phyloP scores from a whole-genome alignment of 352 stramenopile species.

The Stramenopiles sp. region DNA sequence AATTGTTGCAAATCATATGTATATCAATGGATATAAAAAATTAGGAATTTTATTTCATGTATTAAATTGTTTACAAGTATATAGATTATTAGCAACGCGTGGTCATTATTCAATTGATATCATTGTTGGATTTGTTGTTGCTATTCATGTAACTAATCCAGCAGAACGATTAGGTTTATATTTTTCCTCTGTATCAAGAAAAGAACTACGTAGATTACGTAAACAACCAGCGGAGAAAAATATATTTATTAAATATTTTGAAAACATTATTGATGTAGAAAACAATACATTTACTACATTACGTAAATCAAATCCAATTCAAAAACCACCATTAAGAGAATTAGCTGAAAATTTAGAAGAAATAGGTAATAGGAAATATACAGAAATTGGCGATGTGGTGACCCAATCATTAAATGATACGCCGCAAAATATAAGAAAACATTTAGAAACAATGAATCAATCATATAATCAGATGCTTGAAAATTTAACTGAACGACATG shows the following conservation, averaged over 20 bases:
- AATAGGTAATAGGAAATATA: not conserved
- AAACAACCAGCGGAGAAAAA: not conserved
- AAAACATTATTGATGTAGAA: not conserved
- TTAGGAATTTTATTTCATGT: not conserved
- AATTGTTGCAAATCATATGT: conserved; percentile 6
- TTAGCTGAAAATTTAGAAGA: conserved; percentile 1
- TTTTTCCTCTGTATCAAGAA: not conserved
- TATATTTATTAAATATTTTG: not conserved
- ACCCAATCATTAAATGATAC: not conserved
- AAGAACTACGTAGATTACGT: not conserved
- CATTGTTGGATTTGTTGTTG: conserved; percentile 6
- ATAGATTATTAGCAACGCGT: not conserved
- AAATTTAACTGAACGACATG: not conserved
- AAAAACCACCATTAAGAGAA: conserved; percentile 4
- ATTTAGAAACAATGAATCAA: not conserved
- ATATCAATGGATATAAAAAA: not conserved
- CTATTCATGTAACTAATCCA: not conserved
- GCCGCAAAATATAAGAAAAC: not conserved
- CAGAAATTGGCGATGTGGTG: not conserved
- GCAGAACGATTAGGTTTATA: conserved; percentile 1
- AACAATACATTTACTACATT: not conserved
- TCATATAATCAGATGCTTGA: not conserved
- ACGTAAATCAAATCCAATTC: not conserved
- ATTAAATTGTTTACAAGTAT: not conserved
- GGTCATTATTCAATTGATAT: conserved; percentile 7